Evolutionary conservation across 345 rosid species (phyloP).

Genomic region (Noccaea caerulescens): DNA sequence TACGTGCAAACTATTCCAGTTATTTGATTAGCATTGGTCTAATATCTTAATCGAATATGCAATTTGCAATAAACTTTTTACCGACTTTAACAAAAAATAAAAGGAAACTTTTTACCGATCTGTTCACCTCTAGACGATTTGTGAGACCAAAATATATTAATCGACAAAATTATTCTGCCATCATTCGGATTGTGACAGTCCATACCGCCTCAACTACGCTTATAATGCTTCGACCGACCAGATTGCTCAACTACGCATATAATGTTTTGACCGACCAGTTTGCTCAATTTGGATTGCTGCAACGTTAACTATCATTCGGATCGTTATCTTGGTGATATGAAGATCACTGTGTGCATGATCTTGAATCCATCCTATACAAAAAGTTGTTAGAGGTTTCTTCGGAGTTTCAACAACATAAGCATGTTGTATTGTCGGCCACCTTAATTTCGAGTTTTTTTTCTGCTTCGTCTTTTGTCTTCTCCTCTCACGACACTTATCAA

Average conservation of each 20-base stretch:
- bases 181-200: neutral
- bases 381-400: slow-evolving; percentile 32
- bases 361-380: slow-evolving; percentile 14
- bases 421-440: slow-evolving; percentile 53
- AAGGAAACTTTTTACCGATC: too few species aligned
- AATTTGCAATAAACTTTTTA: too few species aligned
- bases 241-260: slow-evolving; percentile 3
- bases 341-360: slow-evolving; percentile 37
- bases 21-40: too few species aligned
- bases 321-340: slow-evolving; percentile 32
- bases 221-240: slow-evolving; percentile 7
- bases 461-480: slow-evolving; percentile 43
- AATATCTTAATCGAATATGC: too few species aligned
- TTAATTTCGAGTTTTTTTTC: slow-evolving; percentile 28
- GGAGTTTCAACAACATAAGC: slow-evolving; percentile 44
- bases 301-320: neutral
- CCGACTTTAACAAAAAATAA: too few species aligned
- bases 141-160: too few species aligned
- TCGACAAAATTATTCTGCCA: too few species aligned
- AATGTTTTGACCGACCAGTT: slow-evolving; percentile 1
- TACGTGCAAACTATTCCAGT: too few species aligned
- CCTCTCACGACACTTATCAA: slow-evolving; percentile 41
- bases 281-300: neutral
- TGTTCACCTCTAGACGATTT: too few species aligned
- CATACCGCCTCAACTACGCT: slow-evolving; percentile 17